A percentile compares a stretch with the other conserved stretches of the same genome.
Evolutionary conservation across 345 rosid species (phyloP).

Genomic region (Populus tremula): DNA sequence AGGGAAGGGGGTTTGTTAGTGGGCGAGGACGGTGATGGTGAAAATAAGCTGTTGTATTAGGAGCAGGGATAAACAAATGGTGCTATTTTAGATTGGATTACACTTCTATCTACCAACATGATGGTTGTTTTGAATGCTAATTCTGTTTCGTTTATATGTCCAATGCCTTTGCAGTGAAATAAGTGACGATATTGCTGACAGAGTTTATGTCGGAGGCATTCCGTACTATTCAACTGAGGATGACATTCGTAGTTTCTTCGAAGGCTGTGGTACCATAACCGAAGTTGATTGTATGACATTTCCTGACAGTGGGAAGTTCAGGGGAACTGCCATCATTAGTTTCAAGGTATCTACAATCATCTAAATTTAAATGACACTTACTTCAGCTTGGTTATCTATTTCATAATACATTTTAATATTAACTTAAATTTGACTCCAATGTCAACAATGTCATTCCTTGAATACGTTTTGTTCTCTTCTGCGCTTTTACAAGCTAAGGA

Average conservation of each 20-base stretch:
- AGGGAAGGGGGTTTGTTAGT: constrained; percentile 2
- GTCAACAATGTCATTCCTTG: neutral
- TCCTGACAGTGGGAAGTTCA: constrained; percentile 82
- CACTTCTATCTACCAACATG: neutral
- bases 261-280: constrained; percentile 69
- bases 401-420: neutral
- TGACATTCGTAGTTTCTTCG: constrained; percentile 81
- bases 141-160: neutral
- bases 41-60: neutral
- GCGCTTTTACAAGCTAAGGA: neutral
- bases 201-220: constrained; percentile 86
- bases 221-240: constrained; percentile 80
- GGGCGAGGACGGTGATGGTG: constrained; percentile 30
- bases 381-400: neutral
- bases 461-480: neutral
- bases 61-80: neutral
- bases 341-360: constrained; percentile 46
- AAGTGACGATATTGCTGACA: constrained; percentile 44
- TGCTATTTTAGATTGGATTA: neutral
- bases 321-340: constrained; percentile 76
- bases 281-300: constrained; percentile 81
- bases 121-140: neutral
- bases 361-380: neutral
- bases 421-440: constrained; percentile 2
- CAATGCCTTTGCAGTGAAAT: constrained; percentile 45